Conservation (phyloP, 208 protist genomes). For the Strigomonas oncopelti region DNA sequence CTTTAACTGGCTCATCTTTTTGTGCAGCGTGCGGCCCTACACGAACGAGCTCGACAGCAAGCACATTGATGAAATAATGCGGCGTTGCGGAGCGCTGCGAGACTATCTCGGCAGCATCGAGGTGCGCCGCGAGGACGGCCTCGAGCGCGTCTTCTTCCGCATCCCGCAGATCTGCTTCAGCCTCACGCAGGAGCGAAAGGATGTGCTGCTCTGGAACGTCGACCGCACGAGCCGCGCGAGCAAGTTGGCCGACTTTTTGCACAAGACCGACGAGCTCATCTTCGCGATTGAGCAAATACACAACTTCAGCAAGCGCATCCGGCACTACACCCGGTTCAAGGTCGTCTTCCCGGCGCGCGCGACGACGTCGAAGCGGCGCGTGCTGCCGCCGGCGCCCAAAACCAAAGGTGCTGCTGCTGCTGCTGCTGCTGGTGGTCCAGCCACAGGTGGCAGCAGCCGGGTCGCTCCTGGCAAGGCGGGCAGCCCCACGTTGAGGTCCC, state of each 20-base stretch:
- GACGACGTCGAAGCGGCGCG: not conserved
- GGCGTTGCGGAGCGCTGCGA: slow-evolving; percentile 28
- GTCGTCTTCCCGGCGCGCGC: slow-evolving; percentile 1
- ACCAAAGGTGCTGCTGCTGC: no score
- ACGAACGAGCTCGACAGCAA: slow-evolving; percentile 27
- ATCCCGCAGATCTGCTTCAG: slow-evolving; percentile 68
- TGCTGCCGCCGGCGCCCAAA: not conserved
- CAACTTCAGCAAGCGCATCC: slow-evolving; percentile 38
- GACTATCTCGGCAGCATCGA: slow-evolving; percentile 70
- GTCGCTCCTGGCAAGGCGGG: not conserved
- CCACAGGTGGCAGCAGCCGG: not conserved
- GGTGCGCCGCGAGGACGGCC: slow-evolving; percentile 53
- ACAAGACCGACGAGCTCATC: slow-evolving; percentile 77
- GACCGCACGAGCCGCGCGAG: slow-evolving; percentile 71
- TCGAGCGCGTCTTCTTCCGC: slow-evolving; percentile 83
- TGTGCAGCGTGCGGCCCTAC: slow-evolving; percentile 47
- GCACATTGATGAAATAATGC: slow-evolving; percentile 48
- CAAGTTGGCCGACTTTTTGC: slow-evolving; percentile 79
- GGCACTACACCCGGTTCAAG: slow-evolving; percentile 44
- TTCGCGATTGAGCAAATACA: slow-evolving; percentile 72
- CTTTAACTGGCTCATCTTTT: slow-evolving; percentile 83
- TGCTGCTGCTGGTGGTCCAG: no score
- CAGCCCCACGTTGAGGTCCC: no score
- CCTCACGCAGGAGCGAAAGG: slow-evolving; percentile 60
- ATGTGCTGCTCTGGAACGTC: slow-evolving; percentile 67